Evolutionary conservation across 2,329 filamentous ascomycete genomes (phyloP).

Genomic region (Exophiala alcalophila): DNA sequence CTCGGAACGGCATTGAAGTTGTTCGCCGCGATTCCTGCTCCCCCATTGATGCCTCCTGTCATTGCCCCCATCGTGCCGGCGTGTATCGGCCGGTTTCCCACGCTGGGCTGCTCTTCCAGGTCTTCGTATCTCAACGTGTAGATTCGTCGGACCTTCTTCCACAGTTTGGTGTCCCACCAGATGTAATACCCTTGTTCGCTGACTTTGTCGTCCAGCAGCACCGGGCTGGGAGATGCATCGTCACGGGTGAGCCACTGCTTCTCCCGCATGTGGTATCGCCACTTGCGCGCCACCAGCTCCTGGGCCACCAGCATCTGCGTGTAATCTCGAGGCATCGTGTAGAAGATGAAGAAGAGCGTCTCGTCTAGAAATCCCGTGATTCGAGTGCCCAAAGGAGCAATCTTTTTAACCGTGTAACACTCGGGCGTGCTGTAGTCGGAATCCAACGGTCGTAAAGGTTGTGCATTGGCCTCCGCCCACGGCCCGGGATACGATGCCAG

Average conservation of each 20-base stretch:
- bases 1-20: constrained; percentile 30
- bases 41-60: constrained; percentile 18
- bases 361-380: constrained; percentile 61
- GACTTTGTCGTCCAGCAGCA: constrained; percentile 47
- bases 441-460: constrained; percentile 53
- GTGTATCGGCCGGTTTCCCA: constrained; percentile 25
- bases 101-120: constrained; percentile 42
- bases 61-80: constrained; percentile 24
- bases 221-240: constrained; percentile 43
- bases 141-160: constrained; percentile 52
- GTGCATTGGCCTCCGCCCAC: constrained; percentile 57
- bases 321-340: constrained; percentile 63
- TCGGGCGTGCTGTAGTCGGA: constrained; percentile 62
- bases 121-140: constrained; percentile 51
- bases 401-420: constrained; percentile 65
- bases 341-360: constrained; percentile 68
- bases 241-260: constrained; percentile 52
- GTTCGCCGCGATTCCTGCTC: constrained; percentile 22
- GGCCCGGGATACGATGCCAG: constrained; percentile 63
- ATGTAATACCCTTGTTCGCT: constrained; percentile 52
- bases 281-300: constrained; percentile 56
- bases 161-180: constrained; percentile 49
- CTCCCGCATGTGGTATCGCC: constrained; percentile 53
- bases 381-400: constrained; percentile 58
- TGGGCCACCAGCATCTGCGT: constrained; percentile 64